Conservation (phyloP, 2,329 filamentous ascomycete genomes). For the Acephala macrosclerotiorum region DNA sequence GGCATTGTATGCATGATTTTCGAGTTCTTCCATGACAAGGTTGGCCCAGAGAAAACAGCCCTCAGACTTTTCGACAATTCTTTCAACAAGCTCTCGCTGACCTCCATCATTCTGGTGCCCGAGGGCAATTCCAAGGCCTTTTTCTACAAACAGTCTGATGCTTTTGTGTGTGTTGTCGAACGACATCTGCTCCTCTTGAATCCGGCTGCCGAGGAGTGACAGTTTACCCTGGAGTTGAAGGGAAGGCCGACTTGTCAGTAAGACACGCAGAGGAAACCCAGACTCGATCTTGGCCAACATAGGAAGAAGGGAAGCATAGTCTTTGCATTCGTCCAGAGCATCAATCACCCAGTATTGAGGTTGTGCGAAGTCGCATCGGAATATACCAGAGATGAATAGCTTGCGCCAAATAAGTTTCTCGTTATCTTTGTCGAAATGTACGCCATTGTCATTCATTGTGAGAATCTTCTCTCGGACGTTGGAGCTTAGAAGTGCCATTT, state of each 20-base stretch:
- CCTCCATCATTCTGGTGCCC: not conserved
- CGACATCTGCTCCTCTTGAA: too few species aligned
- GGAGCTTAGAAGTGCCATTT: not conserved
- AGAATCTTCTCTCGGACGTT: constrained; percentile 5
- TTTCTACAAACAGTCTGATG: too few species aligned
- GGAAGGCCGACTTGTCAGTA: too few species aligned
- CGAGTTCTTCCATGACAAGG: not conserved
- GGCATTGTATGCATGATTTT: not conserved
- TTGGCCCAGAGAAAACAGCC: constrained; percentile 4
- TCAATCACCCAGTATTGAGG: constrained; percentile 11
- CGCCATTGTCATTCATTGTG: not conserved
- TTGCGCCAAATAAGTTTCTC: not conserved
- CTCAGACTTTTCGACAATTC: not conserved
- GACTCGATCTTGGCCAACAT: too few species aligned
- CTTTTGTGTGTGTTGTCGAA: too few species aligned
- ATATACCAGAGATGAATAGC: not conserved
- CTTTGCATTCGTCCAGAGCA: constrained; percentile 4
- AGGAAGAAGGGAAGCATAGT: too few species aligned
- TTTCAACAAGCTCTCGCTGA: not conserved
- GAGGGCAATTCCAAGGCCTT: too few species aligned
- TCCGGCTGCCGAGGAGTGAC: too few species aligned
- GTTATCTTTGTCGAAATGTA: constrained; percentile 5
- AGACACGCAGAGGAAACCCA: too few species aligned
- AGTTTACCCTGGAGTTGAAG: too few species aligned
- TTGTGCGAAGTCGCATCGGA: not conserved